A percentile compares a stretch with the other conserved stretches of the same genome.
phyloP scores from a whole-genome alignment of 2,329 filamentous ascomycete genomes.

The Bipolaris bicolor region DNA sequence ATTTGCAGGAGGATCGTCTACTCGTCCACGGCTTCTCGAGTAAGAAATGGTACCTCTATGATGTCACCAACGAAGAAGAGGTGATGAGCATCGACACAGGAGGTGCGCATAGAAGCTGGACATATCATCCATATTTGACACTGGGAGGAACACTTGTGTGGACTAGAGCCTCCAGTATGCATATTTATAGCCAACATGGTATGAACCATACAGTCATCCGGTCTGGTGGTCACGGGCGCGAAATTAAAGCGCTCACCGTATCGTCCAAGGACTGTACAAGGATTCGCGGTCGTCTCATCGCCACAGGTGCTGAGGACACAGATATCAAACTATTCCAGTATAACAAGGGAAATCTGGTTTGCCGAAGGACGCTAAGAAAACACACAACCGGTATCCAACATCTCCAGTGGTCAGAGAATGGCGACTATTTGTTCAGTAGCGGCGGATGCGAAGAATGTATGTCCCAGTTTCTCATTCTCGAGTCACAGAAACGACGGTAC shows the following conservation, averaged over 20 bases:
- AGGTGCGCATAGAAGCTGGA: slow-evolving; percentile 80
- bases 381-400: slow-evolving; percentile 86
- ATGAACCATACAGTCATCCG: slow-evolving; percentile 61
- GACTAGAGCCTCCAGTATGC: slow-evolving; percentile 69
- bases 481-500: not conserved
- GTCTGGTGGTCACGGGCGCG: slow-evolving; percentile 80
- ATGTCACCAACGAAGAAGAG: slow-evolving; percentile 73
- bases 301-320: slow-evolving; percentile 74
- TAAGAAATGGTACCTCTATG: slow-evolving; percentile 81
- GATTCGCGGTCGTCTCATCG: slow-evolving; percentile 55
- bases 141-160: slow-evolving; percentile 68
- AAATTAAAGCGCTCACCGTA: slow-evolving; percentile 72
- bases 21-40: slow-evolving; percentile 82
- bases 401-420: slow-evolving; percentile 72
- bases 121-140: slow-evolving; percentile 52
- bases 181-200: slow-evolving; percentile 49
- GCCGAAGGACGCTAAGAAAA: slow-evolving; percentile 70
- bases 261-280: slow-evolving; percentile 30
- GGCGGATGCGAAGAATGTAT: slow-evolving; percentile 77
- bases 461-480: not conserved
- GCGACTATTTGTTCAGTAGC: slow-evolving; percentile 79
- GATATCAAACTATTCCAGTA: slow-evolving; percentile 75
- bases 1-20: slow-evolving; percentile 62
- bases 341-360: slow-evolving; percentile 46
- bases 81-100: slow-evolving; percentile 79